Evolutionary conservation across 306 rosid genomes (phyloP), one percentile per base, ranked within the genome.

Genomic region (Spatholobus suberectus): DNA sequence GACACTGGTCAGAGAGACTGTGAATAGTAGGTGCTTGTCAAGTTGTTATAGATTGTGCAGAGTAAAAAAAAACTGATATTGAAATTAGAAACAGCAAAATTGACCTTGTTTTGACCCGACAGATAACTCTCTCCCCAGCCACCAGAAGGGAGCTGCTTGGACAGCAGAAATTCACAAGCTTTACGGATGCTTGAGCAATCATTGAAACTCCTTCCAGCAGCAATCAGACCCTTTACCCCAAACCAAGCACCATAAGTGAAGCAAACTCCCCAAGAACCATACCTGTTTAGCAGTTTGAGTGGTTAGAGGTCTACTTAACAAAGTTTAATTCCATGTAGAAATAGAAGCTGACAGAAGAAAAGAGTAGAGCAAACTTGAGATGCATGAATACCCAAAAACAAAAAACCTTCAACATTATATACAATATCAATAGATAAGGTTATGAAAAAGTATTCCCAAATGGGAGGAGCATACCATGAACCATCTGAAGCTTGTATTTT

Each of bases 231-330:
- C 75, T 82, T 90, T 12, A 92, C 74, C 68, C 98, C 97, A 88
- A 94, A 94, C 98, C 98, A 94, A 44, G 86, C 78, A 46, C 89
- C 98, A 61, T 94, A 92, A 75, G 97, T 92, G 90, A 86, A 94
- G 91, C 98, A 94, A 87, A 94, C 89, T 26, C 87, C 98, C 98
- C 98, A 94, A 17, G 95, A 90, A 73, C 98, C 98, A 86, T 94
- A 92, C 97, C 98, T 94, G 86, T 76, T 65, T 38, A 88, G 85
- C 78, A 82, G 83, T 46, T 87, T 77, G 62, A 75, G 63, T 84
- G 63, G 57, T 84, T 62, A 82, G 82, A 73, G 70, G 73, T 77
- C 52, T 24, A 17, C 70, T 68, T 66, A 61, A 73, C 37, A 26
- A 73, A 61, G 52, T 68, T 75, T 44, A 43, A 18, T 38, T 57